Base-by-base conservation (phyloP, 2,329 filamentous ascomycete species). In the Neofusicoccum cordaticola region DNA sequence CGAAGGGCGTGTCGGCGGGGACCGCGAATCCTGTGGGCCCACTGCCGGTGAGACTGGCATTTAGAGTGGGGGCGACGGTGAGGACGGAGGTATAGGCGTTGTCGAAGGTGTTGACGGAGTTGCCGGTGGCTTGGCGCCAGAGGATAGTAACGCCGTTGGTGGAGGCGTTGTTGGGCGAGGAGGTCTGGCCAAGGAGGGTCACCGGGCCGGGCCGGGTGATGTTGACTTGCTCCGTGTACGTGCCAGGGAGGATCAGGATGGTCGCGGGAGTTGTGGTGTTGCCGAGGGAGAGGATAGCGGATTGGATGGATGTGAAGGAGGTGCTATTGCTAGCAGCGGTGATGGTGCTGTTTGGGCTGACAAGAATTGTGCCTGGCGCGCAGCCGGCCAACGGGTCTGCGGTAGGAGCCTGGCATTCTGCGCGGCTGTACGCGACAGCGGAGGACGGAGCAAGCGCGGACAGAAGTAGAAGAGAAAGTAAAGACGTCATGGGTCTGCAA, bases 161-260 rank as follows among this genome's bases (percentile, higher is more conserved):
- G 44, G 75, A 74, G 7, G 82, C 77, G 63, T 82, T 78, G 13
- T 81, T 79, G 3, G 83, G 81, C 2, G 73, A 69, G 2, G 37
- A 7, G 1, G 83, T 86, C 66, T 85, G 80, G n/a, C 87, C 88
- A 0, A 89, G 80, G 6, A 90, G 79, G 34, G 85, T 87, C 6
- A 89, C 76, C 0, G 88, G 86, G 0, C 84, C 86, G 1, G 78
- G 74, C 0, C 87, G 85, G 3, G 87, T 90, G 66, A 90, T 80
- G 68, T 90, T 90, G 66, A 90, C 75, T 74, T 88, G 86, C 70
- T 89, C 87, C 1, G 78, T 84, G 69, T 90, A 90, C 66, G 80
- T 81, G 0, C 87, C 87, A 0, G 86, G 80, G 0, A 83, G 81
- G 51, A 90, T 83, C 12, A 90, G 80, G 68, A 90, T 88, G 17